Evolutionary conservation across 192 early-diverging fungal genomes (phyloP).

Genomic region (Phlyctochytrium arcticum): DNA sequence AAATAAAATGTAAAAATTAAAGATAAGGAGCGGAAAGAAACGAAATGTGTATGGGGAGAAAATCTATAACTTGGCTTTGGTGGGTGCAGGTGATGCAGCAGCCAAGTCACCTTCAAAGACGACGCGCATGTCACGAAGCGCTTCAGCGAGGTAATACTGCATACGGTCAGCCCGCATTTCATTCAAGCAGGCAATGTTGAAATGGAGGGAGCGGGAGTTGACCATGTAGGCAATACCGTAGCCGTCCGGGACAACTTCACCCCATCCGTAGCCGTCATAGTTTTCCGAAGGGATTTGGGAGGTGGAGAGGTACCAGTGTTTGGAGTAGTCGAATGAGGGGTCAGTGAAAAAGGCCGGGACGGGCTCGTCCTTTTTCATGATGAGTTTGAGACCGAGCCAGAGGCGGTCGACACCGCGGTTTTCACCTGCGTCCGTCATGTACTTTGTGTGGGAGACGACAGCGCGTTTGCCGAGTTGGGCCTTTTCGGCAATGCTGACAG

Average conservation of each 20-base stretch:
- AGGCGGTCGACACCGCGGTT: slow-evolving; percentile 90
- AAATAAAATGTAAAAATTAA: too few species aligned
- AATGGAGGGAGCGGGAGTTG: slow-evolving; percentile 77
- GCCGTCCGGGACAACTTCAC: slow-evolving; percentile 77
- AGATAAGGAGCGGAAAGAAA: too few species aligned
- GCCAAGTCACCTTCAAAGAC: slow-evolving; percentile 64
- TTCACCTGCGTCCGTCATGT: slow-evolving; percentile 77
- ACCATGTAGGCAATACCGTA: slow-evolving; percentile 95
- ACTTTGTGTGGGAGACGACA: slow-evolving; percentile 68
- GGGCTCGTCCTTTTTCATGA: slow-evolving; percentile 65
- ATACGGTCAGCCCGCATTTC: slow-evolving; percentile 66
- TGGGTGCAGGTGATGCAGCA: slow-evolving; percentile 24
- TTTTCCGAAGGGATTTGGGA: slow-evolving; percentile 87
- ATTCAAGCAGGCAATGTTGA: slow-evolving; percentile 78
- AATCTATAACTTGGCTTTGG: slow-evolving; percentile 25
- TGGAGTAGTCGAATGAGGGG: slow-evolving; percentile 72
- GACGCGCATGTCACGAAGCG: slow-evolving; percentile 78
- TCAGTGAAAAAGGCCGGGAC: slow-evolving; percentile 86
- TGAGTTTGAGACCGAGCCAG: slow-evolving; percentile 81
- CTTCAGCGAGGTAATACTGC: slow-evolving; percentile 79
- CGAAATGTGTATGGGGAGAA: too few species aligned
- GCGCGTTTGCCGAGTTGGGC: slow-evolving; percentile 70
- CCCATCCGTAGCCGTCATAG: slow-evolving; percentile 90
- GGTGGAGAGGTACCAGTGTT: slow-evolving; percentile 89
- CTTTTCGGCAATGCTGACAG: slow-evolving; percentile 45